phyloP scores from a whole-genome alignment of 129 eudicot genomes.

The Tagetes patula region DNA sequence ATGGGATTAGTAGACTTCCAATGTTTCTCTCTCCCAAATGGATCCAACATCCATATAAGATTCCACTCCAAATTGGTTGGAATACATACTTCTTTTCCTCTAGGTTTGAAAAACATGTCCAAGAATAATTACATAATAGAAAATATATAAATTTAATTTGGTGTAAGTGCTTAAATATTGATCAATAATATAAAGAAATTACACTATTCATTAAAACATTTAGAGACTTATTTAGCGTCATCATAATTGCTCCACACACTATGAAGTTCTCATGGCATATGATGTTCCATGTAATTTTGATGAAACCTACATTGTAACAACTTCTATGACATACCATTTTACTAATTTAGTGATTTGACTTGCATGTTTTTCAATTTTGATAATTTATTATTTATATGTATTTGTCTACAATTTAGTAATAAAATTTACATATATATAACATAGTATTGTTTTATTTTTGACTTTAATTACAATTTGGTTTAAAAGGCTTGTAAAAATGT shows the following conservation, averaged over 20 bases:
- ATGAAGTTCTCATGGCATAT: neutral
- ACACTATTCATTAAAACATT: neutral
- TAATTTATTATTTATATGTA: neutral
- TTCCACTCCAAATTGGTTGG: conserved; percentile 38
- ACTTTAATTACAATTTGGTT: neutral
- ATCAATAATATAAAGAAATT: neutral
- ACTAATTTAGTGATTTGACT: neutral
- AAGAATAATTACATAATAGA: neutral
- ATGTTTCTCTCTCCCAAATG: conserved; percentile 28
- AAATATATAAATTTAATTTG: neutral
- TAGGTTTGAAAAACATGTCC: neutral
- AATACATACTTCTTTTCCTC: conserved; percentile 27
- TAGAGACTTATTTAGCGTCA: neutral
- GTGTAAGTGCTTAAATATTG: neutral
- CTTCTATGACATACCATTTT: neutral
- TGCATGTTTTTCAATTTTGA: neutral
- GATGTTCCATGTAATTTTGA: neutral
- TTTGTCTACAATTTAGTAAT: neutral
- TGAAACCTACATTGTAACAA: neutral
- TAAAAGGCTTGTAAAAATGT: neutral
- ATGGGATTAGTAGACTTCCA: conserved; percentile 45
- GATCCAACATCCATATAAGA: conserved; percentile 34
- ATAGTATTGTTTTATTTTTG: neutral
- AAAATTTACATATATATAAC: neutral
- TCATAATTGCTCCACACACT: neutral